phyloP scores from a whole-genome alignment of 306 rosid species.

The Datisca glomerata region DNA sequence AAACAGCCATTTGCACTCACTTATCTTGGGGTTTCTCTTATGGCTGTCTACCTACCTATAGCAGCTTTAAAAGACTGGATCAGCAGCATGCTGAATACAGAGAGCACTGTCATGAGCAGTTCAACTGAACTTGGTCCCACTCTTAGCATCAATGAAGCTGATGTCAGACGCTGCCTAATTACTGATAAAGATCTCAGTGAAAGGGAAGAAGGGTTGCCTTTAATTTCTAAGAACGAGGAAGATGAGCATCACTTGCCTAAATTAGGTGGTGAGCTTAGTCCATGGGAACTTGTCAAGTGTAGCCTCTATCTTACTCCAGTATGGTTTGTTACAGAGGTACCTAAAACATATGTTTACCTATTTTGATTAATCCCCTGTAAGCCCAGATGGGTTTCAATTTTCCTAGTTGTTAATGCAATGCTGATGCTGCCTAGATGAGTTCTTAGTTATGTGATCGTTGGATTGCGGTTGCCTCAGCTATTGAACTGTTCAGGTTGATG shows the following conservation, averaged over 20 bases:
- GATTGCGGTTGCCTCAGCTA: no score
- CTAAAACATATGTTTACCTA: no score
- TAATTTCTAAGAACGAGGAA: constrained; percentile 18
- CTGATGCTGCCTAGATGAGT: no score
- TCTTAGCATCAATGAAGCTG: constrained; percentile 18
- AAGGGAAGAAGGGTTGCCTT: constrained; percentile 40
- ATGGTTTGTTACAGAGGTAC: constrained; percentile 75
- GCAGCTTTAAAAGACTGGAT: constrained; percentile 41
- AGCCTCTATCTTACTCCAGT: constrained; percentile 51
- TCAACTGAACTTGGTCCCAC: constrained; percentile 21
- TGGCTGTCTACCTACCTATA: constrained; percentile 46
- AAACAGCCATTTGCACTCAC: constrained; percentile 65
- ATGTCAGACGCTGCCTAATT: constrained; percentile 17
- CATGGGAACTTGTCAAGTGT: constrained; percentile 45
- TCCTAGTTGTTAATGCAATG: no score
- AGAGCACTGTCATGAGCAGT: constrained; percentile 3
- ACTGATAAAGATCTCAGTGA: constrained; percentile 30
- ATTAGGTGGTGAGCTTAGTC: constrained; percentile 14
- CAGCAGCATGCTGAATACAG: constrained; percentile 16
- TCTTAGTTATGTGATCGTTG: no score
- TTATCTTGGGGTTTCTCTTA: constrained; percentile 52
- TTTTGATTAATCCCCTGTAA: no score
- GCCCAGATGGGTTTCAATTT: no score
- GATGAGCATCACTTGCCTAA: constrained; percentile 21
- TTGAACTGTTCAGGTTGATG: no score